These are phyloP conservation scores for Hydnum rufescens DNA, from an alignment of 768 basidiomycete genomes.

Conservation along the genomic window DNA sequence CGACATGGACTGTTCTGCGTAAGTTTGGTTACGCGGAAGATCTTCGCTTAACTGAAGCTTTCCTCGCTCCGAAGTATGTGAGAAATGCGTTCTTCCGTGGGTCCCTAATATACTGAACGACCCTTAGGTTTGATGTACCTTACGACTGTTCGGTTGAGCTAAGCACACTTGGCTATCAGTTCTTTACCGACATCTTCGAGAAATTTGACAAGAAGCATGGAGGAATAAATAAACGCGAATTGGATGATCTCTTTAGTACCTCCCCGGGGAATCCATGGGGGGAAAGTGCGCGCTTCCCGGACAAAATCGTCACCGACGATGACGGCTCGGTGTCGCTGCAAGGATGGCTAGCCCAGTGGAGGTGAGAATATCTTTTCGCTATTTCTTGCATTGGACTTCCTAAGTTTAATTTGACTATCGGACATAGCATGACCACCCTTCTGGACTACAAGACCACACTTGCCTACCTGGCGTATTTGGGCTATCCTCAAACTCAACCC, in stretches of 20 bases:
- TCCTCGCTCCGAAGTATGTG: conserved; percentile 71
- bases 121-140: conserved; percentile 83
- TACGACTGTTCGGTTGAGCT: conserved; percentile 89
- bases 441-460: conserved; percentile 85
- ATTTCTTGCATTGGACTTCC: neutral
- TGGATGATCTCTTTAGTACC: conserved; percentile 79
- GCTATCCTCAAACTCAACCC: conserved; percentile 47
- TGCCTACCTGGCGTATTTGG: conserved; percentile 87
- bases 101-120: conserved; percentile 9
- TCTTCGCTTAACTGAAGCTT: conserved; percentile 67
- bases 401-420: neutral
- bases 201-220: conserved; percentile 94
- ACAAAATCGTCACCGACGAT: conserved; percentile 74
- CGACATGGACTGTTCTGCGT: conserved; percentile 91
- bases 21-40: conserved; percentile 96
- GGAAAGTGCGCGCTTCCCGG: conserved; percentile 62
- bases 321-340: conserved; percentile 84
- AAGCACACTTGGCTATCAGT: conserved; percentile 84
- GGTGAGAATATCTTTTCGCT: conserved; percentile 28
- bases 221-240: conserved; percentile 61
- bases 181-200: conserved; percentile 93
- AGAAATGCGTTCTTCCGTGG: neutral
- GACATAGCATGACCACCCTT: conserved; percentile 78
- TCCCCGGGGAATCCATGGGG: conserved; percentile 96
- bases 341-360: conserved; percentile 98